phyloP scores from a whole-genome alignment of 1,139 yeast species.

The Blastobotrys elegans region DNA sequence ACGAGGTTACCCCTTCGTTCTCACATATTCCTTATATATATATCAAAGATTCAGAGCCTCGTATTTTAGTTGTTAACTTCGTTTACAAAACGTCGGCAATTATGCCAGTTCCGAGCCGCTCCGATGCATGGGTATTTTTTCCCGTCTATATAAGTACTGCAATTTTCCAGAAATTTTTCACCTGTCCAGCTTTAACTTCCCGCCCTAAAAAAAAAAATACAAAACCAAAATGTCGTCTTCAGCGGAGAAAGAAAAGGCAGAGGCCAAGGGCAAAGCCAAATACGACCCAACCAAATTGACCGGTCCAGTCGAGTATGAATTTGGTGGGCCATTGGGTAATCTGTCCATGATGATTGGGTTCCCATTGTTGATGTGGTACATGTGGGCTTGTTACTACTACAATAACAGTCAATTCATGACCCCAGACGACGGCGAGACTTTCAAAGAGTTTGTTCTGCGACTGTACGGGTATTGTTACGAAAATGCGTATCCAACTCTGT shows the following conservation, averaged over 20 bases:
- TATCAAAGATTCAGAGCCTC: no score
- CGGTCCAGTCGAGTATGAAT: conserved; percentile 50
- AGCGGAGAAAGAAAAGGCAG: conserved; percentile 19
- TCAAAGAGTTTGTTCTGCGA: conserved; percentile 50
- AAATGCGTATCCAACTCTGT: conserved; percentile 64
- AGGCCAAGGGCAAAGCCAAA: conserved; percentile 9
- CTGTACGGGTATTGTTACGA: conserved; percentile 43
- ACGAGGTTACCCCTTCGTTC: no score
- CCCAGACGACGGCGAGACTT: conserved; percentile 58
- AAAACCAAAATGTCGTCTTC: conserved; percentile 14
- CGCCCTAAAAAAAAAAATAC: no score
- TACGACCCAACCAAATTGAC: conserved; percentile 22
- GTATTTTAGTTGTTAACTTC: no score
- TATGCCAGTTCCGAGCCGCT: no score
- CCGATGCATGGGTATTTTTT: no score
- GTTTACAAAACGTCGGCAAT: no score
- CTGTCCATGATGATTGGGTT: conserved; percentile 90
- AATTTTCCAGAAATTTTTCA: no score
- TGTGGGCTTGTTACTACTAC: conserved; percentile 88
- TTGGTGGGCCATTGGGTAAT: conserved; percentile 94
- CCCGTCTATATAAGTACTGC: no score
- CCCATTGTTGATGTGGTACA: conserved; percentile 90
- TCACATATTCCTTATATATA: no score
- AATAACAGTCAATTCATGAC: conserved; percentile 68
- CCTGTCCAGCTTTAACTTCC: no score